Conservation (phyloP, 2,329 filamentous ascomycete species). For the Mycogone perniciosa region DNA sequence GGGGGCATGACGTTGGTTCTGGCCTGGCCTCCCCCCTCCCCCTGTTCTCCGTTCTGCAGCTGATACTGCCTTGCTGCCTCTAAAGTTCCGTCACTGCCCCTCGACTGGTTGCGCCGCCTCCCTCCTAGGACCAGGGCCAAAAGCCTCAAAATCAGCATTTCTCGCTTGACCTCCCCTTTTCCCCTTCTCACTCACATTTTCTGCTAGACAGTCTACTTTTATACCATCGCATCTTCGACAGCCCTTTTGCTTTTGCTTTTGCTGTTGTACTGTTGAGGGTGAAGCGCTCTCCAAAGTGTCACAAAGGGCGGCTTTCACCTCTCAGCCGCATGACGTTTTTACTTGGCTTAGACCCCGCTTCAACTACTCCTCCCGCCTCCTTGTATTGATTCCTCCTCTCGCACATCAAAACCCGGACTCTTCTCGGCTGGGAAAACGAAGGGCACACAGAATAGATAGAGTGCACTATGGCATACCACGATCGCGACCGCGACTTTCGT, state of each 20-base stretch:
- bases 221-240: background rate
- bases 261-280: background rate
- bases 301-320: conserved; percentile 3
- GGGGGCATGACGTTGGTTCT: background rate
- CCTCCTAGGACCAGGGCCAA: conserved; percentile 4
- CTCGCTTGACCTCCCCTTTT: background rate
- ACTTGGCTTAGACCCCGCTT: conserved; percentile 5
- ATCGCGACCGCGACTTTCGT: conserved; percentile 41
- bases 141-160: conserved; percentile 9
- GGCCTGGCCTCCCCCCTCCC: background rate
- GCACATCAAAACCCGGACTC: background rate
- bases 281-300: background rate
- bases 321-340: conserved; percentile 12
- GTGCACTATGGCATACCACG: conserved; percentile 29
- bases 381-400: conserved; percentile 3
- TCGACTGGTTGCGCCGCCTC: conserved; percentile 7
- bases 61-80: conserved; percentile 14
- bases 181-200: background rate
- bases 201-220: background rate
- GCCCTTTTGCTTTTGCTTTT: background rate
- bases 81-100: conserved; percentile 8
- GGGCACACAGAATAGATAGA: background rate
- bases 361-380: conserved; percentile 6
- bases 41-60: conserved; percentile 6
- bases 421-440: background rate